Percentiles rank a stretch among this genome's conserved stretches.
phyloP scores from a whole-genome alignment of 1,139 yeast genomes.

The Sugiyamaella castrensis region DNA sequence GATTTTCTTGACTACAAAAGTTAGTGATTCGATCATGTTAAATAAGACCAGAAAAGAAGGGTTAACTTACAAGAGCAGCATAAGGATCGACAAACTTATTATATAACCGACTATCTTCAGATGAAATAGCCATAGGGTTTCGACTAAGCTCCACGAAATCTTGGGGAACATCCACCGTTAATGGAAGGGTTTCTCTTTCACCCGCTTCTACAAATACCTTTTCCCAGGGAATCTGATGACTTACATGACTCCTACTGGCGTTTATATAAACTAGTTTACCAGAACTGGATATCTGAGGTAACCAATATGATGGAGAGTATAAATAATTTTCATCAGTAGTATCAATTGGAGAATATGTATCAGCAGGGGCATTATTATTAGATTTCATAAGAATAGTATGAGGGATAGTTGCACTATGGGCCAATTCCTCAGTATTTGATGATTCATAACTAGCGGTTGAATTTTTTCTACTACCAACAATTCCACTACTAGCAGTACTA shows the following conservation, averaged over 20 bases:
- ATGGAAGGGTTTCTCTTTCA: slow-evolving; percentile 11
- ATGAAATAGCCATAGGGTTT: slow-evolving; percentile 6
- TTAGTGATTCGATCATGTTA: too few relatives aligned
- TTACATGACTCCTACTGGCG: slow-evolving; percentile 24
- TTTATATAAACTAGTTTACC: slow-evolving; percentile 32
- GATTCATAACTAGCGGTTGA: slow-evolving; percentile 24
- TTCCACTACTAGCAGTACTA: slow-evolving; percentile 4
- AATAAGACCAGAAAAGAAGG: too few relatives aligned
- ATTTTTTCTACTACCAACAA: slow-evolving; percentile 38
- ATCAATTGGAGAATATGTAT: slow-evolving; percentile 23
- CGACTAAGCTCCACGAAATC: slow-evolving; percentile 9
- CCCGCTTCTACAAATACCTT: slow-evolving; percentile 14
- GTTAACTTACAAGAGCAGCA: slow-evolving; percentile 14
- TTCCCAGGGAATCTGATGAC: slow-evolving; percentile 28
- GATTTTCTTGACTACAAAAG: slow-evolving; percentile 4
- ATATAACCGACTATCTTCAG: slow-evolving; percentile 10
- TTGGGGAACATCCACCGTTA: slow-evolving; percentile 13
- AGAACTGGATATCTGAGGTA: slow-evolving; percentile 31
- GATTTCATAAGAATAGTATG: slow-evolving; percentile 9
- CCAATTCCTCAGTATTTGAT: slow-evolving; percentile 3
- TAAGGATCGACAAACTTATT: slow-evolving; percentile 21
- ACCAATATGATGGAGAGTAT: slow-evolving; percentile 28
- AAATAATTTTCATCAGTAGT: slow-evolving; percentile 18
- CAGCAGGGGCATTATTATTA: slow-evolving; percentile 14
- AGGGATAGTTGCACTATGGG: slow-evolving; percentile 8